Evolutionary conservation across 225 moss, liverwort and hornwort species (phyloP).

Genomic region (Thuidium tamariscinum): DNA sequence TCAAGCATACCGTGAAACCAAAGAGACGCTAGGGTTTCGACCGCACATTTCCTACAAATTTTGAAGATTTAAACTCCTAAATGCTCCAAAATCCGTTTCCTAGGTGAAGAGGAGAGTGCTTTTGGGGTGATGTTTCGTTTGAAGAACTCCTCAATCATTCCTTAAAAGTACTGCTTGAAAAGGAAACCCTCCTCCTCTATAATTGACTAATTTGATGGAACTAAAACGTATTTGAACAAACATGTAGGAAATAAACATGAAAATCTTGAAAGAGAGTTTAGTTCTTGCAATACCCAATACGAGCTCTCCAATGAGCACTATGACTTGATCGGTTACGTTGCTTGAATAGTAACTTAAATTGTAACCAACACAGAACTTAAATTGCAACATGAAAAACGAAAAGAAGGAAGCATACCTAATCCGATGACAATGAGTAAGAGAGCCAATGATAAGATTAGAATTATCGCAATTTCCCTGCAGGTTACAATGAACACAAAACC

Average conservation of each 20-base stretch:
- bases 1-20: background rate
- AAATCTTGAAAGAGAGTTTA: background rate
- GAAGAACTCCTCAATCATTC: background rate
- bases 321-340: background rate
- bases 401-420: conserved; percentile 17
- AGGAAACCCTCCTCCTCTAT: background rate
- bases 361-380: background rate
- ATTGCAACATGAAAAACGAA: background rate
- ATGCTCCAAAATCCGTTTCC: background rate
- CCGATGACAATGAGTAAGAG: conserved; percentile 34
- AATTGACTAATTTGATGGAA: background rate
- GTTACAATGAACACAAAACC: background rate
- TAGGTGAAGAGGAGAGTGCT: background rate
- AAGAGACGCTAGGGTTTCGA: background rate
- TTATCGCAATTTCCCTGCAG: conserved; percentile 39
- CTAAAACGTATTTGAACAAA: background rate
- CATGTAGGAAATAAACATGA: background rate
- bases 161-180: background rate
- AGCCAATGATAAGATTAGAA: conserved; percentile 30
- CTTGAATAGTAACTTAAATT: background rate
- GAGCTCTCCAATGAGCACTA: background rate
- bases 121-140: background rate
- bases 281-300: background rate
- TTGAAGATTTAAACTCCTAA: background rate
- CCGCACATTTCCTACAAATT: background rate